Conservation (phyloP, 2,329 filamentous ascomycete species). For the Colletotrichum sp. region DNA sequence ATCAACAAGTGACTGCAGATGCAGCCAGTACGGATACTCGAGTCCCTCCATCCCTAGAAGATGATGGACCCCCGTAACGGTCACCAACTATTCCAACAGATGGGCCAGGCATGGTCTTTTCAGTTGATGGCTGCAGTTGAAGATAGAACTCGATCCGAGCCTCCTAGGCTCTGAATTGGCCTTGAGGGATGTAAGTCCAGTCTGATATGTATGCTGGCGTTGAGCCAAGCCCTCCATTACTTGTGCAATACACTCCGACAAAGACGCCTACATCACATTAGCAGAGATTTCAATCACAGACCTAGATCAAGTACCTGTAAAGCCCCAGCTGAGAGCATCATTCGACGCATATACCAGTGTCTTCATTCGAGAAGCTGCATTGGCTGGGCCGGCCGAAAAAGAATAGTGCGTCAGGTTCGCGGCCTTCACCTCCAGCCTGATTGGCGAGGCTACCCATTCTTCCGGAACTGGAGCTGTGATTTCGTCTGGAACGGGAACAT, state of each 20-base stretch:
- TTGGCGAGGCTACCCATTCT: conserved; percentile 35
- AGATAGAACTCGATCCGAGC: neutral
- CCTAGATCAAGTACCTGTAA: conserved; percentile 35
- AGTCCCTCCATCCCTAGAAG: neutral
- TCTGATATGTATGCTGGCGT: conserved; percentile 51
- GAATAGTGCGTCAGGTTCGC: conserved; percentile 50
- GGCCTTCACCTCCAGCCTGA: conserved; percentile 47
- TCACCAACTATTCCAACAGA: neutral
- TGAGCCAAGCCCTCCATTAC: conserved; percentile 48
- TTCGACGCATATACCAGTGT: conserved; percentile 35
- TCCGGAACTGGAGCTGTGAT: conserved; percentile 42
- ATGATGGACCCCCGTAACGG: neutral
- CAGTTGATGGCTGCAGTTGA: neutral
- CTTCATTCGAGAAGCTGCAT: conserved; percentile 31
- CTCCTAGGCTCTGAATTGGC: conserved; percentile 37
- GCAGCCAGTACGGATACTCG: neutral
- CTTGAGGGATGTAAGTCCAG: conserved; percentile 49
- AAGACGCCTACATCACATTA: conserved; percentile 42
- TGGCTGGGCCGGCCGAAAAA: conserved; percentile 40
- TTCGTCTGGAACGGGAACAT: conserved; percentile 40
- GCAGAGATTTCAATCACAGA: neutral
- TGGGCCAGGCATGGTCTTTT: neutral
- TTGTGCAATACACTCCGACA: conserved; percentile 57
- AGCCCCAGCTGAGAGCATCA: conserved; percentile 14
- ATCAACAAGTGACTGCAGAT: neutral